These are phyloP conservation scores for Gracilaria vermiculophylla DNA, from an alignment of 23 red algal genomes.

Conservation along the genomic window DNA sequence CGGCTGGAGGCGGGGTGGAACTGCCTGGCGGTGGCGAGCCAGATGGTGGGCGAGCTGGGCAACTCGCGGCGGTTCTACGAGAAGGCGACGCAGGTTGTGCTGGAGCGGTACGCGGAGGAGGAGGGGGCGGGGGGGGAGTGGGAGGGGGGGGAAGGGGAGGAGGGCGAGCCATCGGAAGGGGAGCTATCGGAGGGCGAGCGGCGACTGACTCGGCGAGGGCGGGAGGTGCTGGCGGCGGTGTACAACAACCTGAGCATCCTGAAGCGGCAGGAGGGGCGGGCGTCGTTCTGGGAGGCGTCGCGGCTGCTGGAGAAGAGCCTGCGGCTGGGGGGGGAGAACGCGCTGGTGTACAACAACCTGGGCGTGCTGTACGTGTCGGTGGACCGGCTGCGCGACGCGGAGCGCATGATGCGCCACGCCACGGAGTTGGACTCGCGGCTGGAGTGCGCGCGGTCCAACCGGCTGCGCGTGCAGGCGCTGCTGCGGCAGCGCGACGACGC, in stretches of 20 bases:
- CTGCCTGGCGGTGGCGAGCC: slow-evolving; percentile 48
- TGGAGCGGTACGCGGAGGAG: neutral
- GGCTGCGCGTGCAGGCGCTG: slow-evolving; percentile 30
- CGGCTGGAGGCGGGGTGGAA: slow-evolving; percentile 63
- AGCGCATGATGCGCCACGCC: slow-evolving; percentile 52
- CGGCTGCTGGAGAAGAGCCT: slow-evolving; percentile 52
- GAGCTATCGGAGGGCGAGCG: slow-evolving; percentile 3
- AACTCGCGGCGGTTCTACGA: slow-evolving; percentile 49
- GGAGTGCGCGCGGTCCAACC: slow-evolving; percentile 75
- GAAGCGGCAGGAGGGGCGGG: slow-evolving; percentile 50
- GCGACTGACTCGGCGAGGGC: neutral
- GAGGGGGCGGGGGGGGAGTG: neutral
- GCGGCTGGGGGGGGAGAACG: slow-evolving; percentile 37
- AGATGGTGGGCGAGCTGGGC: slow-evolving; percentile 41
- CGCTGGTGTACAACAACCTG: slow-evolving; percentile 80
- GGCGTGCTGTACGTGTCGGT: slow-evolving; percentile 66
- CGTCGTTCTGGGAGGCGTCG: slow-evolving; percentile 18
- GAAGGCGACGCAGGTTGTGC: slow-evolving; percentile 15
- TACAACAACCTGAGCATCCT: slow-evolving; percentile 68
- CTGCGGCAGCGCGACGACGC: neutral
- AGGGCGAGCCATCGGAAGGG: neutral
- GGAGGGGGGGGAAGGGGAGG: neutral
- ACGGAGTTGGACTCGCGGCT: slow-evolving; percentile 32
- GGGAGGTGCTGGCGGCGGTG: slow-evolving; percentile 52
- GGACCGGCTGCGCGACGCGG: slow-evolving; percentile 34